Evolutionary conservation across 257 asterid genomes (phyloP), one percentile per base, ranked within the genome.

Genomic region (Orobanche coerulescens): DNA sequence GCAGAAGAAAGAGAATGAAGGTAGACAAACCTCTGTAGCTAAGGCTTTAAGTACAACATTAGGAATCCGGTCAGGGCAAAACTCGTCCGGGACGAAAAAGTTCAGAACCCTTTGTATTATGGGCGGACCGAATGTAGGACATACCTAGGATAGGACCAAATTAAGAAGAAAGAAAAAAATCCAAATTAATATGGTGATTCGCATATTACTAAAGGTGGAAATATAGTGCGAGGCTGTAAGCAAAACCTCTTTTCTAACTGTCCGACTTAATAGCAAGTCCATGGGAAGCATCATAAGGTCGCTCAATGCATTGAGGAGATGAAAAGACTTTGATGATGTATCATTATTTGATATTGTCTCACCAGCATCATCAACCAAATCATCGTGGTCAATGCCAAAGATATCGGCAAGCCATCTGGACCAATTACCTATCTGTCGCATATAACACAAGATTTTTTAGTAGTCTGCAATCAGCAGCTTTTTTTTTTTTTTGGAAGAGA

Each of bases 261-360:
- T 76, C 28, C 62, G 83, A 58, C 82, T 79, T 61, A 82, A 62
- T 33, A 86, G 78, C 94, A 86, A 73, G 73, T 90, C 97, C 79
- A 86, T 90, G 6, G 97, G 97, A 54, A 90, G 95, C 97, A 90
- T 90, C 95, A 90, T 83, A 8, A 90, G 94, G 71, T 90, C 94
- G 76, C 97, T 86, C 77, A 89, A 68, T 33, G 89, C 86, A 65
- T 82, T 84, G 61, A 89, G 87, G 62, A 86, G 95, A 77, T 64
- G 72, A 66, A 89, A 89, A 51, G 83, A 65, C 72, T 83, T 84
- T 1, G 76, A 65, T 20, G 91, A 71, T 28, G 79, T 58, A 48
- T 82, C 84, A 9, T n/a, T n/a, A n/a, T 65, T 20, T 8, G 80
- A 51, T 66, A 30, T 59, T 71, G 53, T 33, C 37, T 73, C 81